Conservation (phyloP, 257 asterid genomes). For the Nicotiana paniculata region DNA sequence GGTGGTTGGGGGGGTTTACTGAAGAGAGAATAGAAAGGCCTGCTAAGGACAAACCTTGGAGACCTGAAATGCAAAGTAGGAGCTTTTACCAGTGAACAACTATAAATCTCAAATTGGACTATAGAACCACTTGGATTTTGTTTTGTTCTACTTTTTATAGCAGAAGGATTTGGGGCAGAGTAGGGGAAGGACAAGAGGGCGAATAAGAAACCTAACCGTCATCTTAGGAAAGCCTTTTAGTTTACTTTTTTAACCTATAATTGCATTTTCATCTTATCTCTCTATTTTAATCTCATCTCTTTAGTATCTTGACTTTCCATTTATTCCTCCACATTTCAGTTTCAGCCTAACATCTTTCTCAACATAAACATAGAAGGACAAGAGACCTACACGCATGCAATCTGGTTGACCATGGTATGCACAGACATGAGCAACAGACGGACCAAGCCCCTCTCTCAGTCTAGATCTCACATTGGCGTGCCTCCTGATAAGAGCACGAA, state of each 20-base stretch:
- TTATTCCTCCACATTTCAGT: background rate
- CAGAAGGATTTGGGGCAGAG: background rate
- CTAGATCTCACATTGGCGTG: slow-evolving; percentile 85
- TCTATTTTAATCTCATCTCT: background rate
- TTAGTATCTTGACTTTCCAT: background rate
- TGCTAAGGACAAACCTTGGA: background rate
- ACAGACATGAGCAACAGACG: slow-evolving; percentile 97
- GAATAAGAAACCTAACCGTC: background rate
- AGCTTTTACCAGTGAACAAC: background rate
- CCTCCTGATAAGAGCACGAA: slow-evolving; percentile 70
- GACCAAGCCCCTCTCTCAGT: slow-evolving; percentile 96
- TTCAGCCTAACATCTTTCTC: background rate
- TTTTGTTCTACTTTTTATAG: background rate
- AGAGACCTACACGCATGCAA: slow-evolving; percentile 86
- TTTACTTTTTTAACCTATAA: background rate
- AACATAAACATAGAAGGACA: background rate
- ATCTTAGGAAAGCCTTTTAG: background rate
- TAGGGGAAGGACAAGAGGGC: background rate
- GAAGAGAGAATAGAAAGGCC: background rate
- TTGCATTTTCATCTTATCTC: background rate
- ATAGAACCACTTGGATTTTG: background rate
- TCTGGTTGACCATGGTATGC: slow-evolving; percentile 99
- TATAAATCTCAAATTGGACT: background rate
- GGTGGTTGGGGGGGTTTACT: background rate
- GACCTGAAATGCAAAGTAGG: background rate